Evolutionary conservation across 2,329 filamentous ascomycete species (phyloP).

Genomic region (Claviceps humidiphila): DNA sequence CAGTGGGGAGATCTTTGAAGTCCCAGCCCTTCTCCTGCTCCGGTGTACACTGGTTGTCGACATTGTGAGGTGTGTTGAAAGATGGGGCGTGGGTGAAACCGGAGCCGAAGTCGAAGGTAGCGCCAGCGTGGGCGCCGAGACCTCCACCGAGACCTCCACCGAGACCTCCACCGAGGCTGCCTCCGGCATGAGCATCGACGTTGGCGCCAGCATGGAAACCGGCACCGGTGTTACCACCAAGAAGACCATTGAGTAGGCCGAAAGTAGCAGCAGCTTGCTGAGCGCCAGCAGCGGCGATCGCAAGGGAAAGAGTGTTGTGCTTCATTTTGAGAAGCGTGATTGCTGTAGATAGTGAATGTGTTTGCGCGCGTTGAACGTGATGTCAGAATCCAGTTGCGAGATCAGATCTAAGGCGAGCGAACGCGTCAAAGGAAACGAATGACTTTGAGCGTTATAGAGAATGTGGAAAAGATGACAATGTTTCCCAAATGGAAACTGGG

Average conservation of each 20-base stretch:
- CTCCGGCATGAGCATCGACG: not conserved
- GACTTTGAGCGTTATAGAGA: conserved; percentile 27
- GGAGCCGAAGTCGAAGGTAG: conserved; percentile 1
- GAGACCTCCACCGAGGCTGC: not conserved
- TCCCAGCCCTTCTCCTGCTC: conserved; percentile 58
- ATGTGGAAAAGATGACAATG: not conserved
- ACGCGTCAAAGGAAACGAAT: conserved; percentile 42
- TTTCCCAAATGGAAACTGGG: conserved; percentile 14
- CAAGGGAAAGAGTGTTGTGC: conserved; percentile 29
- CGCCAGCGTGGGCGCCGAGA: not conserved
- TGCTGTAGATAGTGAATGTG: conserved; percentile 7
- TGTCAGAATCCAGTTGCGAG: conserved; percentile 13
- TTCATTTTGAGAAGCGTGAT: conserved; percentile 31
- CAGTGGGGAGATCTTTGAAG: conserved; percentile 51
- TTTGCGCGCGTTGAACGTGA: not conserved
- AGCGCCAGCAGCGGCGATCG: conserved; percentile 38
- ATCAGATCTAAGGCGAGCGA: conserved; percentile 12
- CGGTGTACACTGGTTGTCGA: conserved; percentile 63
- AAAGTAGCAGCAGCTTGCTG: conserved; percentile 34
- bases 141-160: not conserved
- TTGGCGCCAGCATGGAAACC: not conserved
- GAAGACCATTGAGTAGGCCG: not conserved
- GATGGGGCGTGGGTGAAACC: conserved; percentile 21
- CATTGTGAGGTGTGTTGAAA: conserved; percentile 58
- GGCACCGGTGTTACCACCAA: conserved; percentile 5